A percentile compares a stretch with the other conserved stretches of the same genome.
phyloP scores from a whole-genome alignment of 306 rosid genomes.

The Vigna hirtella region DNA sequence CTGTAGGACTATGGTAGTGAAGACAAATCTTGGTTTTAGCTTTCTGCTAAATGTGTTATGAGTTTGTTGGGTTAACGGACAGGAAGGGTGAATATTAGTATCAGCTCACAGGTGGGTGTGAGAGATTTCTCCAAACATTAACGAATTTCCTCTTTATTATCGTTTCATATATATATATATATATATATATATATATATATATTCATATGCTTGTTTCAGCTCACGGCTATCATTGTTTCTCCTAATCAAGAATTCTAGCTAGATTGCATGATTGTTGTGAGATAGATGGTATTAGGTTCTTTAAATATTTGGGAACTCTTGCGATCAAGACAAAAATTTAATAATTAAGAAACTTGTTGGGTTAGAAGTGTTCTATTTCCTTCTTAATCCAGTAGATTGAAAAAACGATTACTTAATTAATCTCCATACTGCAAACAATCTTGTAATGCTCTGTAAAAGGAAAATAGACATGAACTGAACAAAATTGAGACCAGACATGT shows the following conservation, averaged over 20 bases:
- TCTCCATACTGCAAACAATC: background rate
- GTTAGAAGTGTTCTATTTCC: background rate
- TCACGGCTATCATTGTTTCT: background rate
- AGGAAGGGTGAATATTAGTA: background rate
- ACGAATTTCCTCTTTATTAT: background rate
- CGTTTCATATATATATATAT: background rate
- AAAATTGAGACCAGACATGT: background rate
- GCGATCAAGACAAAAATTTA: background rate
- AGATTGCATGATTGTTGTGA: constrained; percentile 14
- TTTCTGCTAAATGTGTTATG: background rate
- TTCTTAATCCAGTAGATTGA: background rate
- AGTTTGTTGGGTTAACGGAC: constrained; percentile 1
- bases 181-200: background rate
- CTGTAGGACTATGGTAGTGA: background rate
- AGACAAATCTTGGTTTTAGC: constrained; percentile 4
- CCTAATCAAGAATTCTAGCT: background rate
- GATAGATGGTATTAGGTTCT: constrained; percentile 13
- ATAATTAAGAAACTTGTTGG: background rate
- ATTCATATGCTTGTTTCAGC: background rate
- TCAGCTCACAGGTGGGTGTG: background rate
- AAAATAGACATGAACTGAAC: background rate
- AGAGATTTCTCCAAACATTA: background rate
- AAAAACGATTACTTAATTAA: background rate
- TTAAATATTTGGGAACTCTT: constrained; percentile 3
- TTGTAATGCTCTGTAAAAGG: background rate